Base-by-base conservation (phyloP, 768 basidiomycete genomes). In the Nidularia sp. region DNA sequence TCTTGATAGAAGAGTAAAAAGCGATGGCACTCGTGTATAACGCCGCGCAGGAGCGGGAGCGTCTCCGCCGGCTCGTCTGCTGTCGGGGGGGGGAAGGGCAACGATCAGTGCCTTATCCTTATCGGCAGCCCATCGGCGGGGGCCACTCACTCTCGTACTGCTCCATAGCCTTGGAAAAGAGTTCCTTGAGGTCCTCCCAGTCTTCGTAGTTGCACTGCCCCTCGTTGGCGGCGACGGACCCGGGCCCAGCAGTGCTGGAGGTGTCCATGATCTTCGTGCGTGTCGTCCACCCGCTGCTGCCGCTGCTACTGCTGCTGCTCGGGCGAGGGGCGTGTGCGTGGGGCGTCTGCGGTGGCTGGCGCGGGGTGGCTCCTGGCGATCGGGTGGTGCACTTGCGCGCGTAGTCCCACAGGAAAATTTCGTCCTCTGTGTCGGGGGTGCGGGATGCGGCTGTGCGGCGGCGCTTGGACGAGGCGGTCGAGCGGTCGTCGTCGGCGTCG, bases 21-120 rank as follows among this genome's bases (percentile, higher is more conserved):
- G n/a, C 81, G 76, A 64, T 84, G 80, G 63, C 83, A 86, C 62
- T 85, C 84, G 57, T 86, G 82, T 4, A 87, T 76, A 47, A 86
- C 80, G 4, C 77, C 84, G 32, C 85, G 76, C 43, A 87, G 66
- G 7, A 84, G 70, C 1, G 80, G 74, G 5, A 84, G 67, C 1
- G 80, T 75, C 47, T 81, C 79, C 39, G 63, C 56, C 13, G 73
- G 63, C 47, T 82, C 75, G 52, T 78, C 76, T 34, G 59, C 77
- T 81, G 52, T 34, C 52, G 47, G 39, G 29, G 13, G 29, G 39
- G n/a, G 33, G 46, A 35, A 48, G 33, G 43, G 45, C 9, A 34
- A 36, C 34, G 29, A 52, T 51, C 18, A 52, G 39, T 9, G 34
- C 5, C 18, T 18, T 46, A 25, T 44, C 45, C 29, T n/a, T 18